A percentile compares a stretch with the other conserved stretches of the same genome.
phyloP scores from a whole-genome alignment of 1,284 basidiomycete species.

The Sphaerobolus stellatus region DNA sequence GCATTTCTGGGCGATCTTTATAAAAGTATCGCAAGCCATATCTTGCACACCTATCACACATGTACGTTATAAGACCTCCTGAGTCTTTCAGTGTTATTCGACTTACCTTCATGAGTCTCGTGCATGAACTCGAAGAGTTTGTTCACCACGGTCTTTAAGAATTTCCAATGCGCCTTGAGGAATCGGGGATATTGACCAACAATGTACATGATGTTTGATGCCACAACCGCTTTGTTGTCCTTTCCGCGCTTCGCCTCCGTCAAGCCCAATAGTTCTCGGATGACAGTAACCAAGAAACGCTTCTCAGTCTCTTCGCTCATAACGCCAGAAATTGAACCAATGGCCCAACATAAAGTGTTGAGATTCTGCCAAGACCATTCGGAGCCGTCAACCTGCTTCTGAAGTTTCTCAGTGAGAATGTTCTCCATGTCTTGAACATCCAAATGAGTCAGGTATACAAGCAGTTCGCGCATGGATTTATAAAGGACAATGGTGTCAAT shows the following conservation, averaged over 20 bases:
- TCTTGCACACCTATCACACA: slow-evolving; percentile 56
- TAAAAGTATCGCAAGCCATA: slow-evolving; percentile 70
- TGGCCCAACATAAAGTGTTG: slow-evolving; percentile 67
- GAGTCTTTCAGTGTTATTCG: no score
- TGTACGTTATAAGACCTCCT: no score
- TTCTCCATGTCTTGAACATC: slow-evolving; percentile 61
- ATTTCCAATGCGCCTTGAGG: slow-evolving; percentile 69
- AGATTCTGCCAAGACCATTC: slow-evolving; percentile 70
- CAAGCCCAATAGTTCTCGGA: slow-evolving; percentile 61
- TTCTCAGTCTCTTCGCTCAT: slow-evolving; percentile 69
- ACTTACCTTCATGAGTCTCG: slow-evolving; percentile 60
- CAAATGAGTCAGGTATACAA: slow-evolving; percentile 61
- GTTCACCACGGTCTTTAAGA: slow-evolving; percentile 69
- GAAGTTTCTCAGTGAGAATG: slow-evolving; percentile 60
- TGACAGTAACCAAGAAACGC: slow-evolving; percentile 64
- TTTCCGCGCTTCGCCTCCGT: slow-evolving; percentile 67
- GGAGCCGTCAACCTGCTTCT: slow-evolving; percentile 57
- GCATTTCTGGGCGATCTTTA: slow-evolving; percentile 68
- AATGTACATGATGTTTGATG: slow-evolving; percentile 71
- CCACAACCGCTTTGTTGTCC: slow-evolving; percentile 69
- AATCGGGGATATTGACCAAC: slow-evolving; percentile 68
- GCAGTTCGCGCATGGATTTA: slow-evolving; percentile 63
- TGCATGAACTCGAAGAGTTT: slow-evolving; percentile 72
- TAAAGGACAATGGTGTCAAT: slow-evolving; percentile 65
- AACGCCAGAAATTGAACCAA: slow-evolving; percentile 63